phyloP scores from a whole-genome alignment of 345 rosid species.

The Noccaea caerulescens region DNA sequence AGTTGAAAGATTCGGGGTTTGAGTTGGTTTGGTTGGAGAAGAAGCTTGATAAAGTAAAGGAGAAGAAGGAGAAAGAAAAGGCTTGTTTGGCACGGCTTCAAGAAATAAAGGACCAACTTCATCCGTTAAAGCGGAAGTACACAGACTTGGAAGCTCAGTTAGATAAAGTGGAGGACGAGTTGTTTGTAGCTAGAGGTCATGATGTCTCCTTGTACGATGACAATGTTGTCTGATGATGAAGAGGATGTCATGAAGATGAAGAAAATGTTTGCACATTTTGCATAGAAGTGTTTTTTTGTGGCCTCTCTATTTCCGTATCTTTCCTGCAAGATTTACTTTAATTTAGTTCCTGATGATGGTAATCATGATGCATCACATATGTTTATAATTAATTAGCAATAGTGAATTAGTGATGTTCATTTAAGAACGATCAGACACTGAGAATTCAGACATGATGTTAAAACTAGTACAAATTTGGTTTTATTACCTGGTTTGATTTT shows the following conservation, averaged over 20 bases:
- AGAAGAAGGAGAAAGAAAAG: slow-evolving; percentile 10
- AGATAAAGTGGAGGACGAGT: slow-evolving; percentile 7
- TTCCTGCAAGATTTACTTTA: no score
- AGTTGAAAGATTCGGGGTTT: slow-evolving; percentile 18
- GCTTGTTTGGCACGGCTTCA: background rate
- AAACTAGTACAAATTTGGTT: no score
- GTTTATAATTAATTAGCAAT: no score
- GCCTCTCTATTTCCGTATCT: no score
- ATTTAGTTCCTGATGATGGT: no score
- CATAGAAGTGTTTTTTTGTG: background rate
- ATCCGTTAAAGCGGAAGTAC: background rate
- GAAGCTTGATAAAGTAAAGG: slow-evolving; percentile 20
- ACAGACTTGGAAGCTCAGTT: slow-evolving; percentile 7
- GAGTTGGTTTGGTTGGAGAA: slow-evolving; percentile 26
- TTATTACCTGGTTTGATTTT: no score
- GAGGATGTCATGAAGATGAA: background rate
- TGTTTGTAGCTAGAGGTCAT: slow-evolving; percentile 4
- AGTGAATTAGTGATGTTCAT: no score
- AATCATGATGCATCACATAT: no score
- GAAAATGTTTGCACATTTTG: background rate
- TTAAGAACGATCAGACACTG: no score
- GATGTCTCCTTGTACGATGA: background rate
- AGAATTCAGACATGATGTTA: no score
- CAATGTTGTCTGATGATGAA: background rate
- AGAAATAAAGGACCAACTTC: background rate